These are phyloP conservation scores for Penicillium concentricum DNA, from an alignment of 2,329 filamentous ascomycete species.

Conservation along the genomic window DNA sequence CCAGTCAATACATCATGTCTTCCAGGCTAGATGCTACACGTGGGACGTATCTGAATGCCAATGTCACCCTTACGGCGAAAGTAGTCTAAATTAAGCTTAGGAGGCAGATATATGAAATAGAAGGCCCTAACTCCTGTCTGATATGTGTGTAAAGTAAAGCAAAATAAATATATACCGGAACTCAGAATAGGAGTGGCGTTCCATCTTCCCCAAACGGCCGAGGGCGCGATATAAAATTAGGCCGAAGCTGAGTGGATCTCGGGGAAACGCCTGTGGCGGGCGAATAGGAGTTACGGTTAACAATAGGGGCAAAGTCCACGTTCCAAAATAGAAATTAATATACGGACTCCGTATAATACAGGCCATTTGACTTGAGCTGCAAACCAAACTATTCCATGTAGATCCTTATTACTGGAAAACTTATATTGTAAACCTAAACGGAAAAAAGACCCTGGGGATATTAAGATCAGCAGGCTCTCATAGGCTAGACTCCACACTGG, in stretches of 20 bases:
- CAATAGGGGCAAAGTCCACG: not conserved
- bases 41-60: not conserved
- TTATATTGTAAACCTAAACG: not conserved
- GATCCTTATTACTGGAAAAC: not conserved
- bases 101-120: not conserved
- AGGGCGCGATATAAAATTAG: not conserved
- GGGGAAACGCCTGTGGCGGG: not conserved
- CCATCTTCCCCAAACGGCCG: not conserved
- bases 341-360: not conserved
- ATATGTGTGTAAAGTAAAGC: not conserved
- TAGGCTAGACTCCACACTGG: not conserved
- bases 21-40: not conserved
- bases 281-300: not conserved
- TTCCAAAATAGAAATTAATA: not conserved
- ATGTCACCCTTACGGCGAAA: not conserved
- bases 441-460: not conserved
- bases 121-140: not conserved
- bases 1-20: not conserved
- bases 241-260: not conserved
- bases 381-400: not conserved
- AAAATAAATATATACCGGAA: not conserved
- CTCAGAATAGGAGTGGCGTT: not conserved
- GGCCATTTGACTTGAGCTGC: not conserved
- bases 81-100: not conserved
- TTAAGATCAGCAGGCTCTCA: conserved; percentile 1